phyloP scores from a whole-genome alignment of 371 early-diverging fungal genomes.

The Haplosporangium sp. region DNA sequence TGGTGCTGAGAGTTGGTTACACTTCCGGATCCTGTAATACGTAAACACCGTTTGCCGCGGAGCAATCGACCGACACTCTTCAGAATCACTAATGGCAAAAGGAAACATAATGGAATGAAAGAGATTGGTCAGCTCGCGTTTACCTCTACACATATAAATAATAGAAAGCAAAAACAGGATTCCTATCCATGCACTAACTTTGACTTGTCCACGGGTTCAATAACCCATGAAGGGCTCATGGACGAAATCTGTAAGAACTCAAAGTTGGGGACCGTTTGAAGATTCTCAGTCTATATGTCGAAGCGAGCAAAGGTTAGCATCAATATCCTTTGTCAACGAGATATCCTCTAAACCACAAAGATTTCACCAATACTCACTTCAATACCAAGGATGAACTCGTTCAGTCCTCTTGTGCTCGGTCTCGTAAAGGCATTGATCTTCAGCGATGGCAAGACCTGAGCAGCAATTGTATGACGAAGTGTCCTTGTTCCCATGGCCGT shows the following conservation, averaged over 20 bases:
- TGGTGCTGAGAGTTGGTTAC: constrained; percentile 5
- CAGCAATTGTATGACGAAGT: constrained; percentile 66
- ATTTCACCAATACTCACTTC: constrained; percentile 69
- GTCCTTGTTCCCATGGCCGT: constrained; percentile 75
- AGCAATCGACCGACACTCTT: constrained; percentile 60
- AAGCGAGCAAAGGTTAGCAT: constrained; percentile 8
- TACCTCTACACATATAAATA: no score
- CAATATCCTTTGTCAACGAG: not conserved
- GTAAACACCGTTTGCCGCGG: constrained; percentile 73
- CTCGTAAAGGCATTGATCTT: constrained; percentile 94
- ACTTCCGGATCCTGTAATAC: constrained; percentile 67
- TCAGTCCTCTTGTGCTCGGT: constrained; percentile 77
- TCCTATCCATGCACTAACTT: constrained; percentile 13
- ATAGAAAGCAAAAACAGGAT: not conserved
- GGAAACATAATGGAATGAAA: not conserved
- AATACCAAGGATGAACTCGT: constrained; percentile 89
- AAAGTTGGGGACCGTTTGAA: constrained; percentile 70
- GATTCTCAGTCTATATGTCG: constrained; percentile 69
- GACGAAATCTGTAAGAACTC: constrained; percentile 78
- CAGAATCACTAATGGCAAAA: constrained; percentile 24
- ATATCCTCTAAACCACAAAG: constrained; percentile 2
- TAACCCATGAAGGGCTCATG: constrained; percentile 78
- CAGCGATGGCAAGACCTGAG: constrained; percentile 85
- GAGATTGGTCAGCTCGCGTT: no score
- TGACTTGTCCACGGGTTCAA: constrained; percentile 64